Conservation (phyloP, 768 basidiomycete genomes). For the Kwoniella europaea region DNA sequence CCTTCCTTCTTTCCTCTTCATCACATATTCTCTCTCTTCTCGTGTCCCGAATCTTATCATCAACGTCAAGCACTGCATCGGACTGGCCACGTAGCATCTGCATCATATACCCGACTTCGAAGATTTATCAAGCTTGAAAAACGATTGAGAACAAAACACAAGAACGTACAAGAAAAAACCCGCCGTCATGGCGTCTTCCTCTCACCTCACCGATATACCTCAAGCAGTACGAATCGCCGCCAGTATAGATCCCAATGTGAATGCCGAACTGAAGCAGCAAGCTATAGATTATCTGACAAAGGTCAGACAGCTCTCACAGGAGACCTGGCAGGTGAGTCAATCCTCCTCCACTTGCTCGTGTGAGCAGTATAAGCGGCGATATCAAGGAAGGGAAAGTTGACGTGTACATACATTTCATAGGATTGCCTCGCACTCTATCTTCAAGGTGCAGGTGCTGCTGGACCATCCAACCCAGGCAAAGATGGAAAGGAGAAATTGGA, state of each 20-base stretch:
- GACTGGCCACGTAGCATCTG: background rate
- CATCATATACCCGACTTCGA: background rate
- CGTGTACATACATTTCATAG: conserved; percentile 28
- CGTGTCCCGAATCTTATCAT: background rate
- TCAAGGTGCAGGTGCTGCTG: conserved; percentile 57
- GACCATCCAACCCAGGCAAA: conserved; percentile 42
- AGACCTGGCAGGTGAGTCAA: conserved; percentile 77
- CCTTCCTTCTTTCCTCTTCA: too few relatives aligned
- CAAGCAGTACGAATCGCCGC: conserved; percentile 84
- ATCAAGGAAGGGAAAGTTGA: background rate
- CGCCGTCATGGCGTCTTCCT: conserved; percentile 30
- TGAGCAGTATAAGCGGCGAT: background rate
- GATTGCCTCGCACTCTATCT: conserved; percentile 58
- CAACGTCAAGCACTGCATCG: background rate
- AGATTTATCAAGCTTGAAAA: background rate
- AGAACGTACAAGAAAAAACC: background rate
- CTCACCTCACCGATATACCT: conserved; percentile 56
- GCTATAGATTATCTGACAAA: conserved; percentile 81
- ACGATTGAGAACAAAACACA: too few relatives aligned
- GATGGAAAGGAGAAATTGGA: conserved; percentile 58
- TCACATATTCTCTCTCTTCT: too few relatives aligned
- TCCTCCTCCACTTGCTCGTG: conserved; percentile 24
- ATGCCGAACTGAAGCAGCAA: conserved; percentile 72
- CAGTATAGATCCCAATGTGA: conserved; percentile 63
- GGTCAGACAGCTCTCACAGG: conserved; percentile 73